A percentile compares a stretch with the other conserved stretches of the same genome.
phyloP scores from a whole-genome alignment of 495 filamentous ascomycete genomes.

The Penicillium canariense region DNA sequence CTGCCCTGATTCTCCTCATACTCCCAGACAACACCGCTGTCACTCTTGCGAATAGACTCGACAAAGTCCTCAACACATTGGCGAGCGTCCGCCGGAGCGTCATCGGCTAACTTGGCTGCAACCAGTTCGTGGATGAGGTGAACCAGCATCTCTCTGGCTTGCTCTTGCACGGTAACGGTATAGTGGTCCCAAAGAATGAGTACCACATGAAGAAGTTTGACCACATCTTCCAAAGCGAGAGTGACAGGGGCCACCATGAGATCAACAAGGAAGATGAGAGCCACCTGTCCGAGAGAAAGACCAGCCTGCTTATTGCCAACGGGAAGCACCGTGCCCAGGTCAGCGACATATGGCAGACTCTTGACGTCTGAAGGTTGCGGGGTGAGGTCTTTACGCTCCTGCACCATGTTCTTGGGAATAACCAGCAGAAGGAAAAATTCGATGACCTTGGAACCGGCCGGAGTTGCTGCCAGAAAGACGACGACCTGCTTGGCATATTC shows the following conservation, averaged over 20 bases:
- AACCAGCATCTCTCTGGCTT: constrained; percentile 95
- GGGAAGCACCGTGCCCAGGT: constrained; percentile 75
- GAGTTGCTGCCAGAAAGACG: constrained; percentile 89
- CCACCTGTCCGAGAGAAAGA: constrained; percentile 88
- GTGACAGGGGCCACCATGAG: constrained; percentile 90
- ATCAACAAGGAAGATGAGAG: constrained; percentile 91
- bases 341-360: constrained; percentile 82
- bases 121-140: constrained; percentile 97
- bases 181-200: constrained; percentile 97
- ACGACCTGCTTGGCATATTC: constrained; percentile 97
- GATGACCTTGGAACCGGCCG: constrained; percentile 85
- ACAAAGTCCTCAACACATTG: constrained; percentile 82
- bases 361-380: constrained; percentile 71
- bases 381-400: constrained; percentile 71
- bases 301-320: constrained; percentile 86
- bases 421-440: constrained; percentile 92
- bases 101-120: constrained; percentile 83
- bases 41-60: constrained; percentile 84
- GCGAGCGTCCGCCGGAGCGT: constrained; percentile 61
- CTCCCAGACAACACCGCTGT: constrained; percentile 81
- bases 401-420: constrained; percentile 85
- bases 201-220: constrained; percentile 84
- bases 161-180: constrained; percentile 90
- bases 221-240: constrained; percentile 70
- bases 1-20: constrained; percentile 90